These are phyloP conservation scores for Claviceps africana DNA, from an alignment of 2,329 filamentous ascomycete genomes.

Conservation along the genomic window DNA sequence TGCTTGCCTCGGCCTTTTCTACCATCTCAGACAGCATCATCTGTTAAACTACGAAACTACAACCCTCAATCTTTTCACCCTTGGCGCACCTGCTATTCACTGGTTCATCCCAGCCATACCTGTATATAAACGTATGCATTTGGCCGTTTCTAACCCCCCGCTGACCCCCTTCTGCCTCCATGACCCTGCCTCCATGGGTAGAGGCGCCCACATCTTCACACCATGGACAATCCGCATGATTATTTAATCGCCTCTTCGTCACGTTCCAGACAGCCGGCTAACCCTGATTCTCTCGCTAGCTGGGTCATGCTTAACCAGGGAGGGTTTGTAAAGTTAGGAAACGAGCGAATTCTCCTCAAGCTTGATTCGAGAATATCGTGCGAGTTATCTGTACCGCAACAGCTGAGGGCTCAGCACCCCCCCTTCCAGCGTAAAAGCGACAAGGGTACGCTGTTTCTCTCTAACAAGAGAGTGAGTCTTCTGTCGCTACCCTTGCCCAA, in stretches of 20 bases:
- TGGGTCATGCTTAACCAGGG: constrained; percentile 87
- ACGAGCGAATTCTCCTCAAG: constrained; percentile 68
- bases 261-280: constrained; percentile 20
- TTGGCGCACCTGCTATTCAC: not conserved
- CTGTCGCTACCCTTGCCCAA: not conserved
- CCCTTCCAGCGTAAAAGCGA: constrained; percentile 59
- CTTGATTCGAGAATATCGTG: constrained; percentile 69
- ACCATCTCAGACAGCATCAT: not conserved
- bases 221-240: constrained; percentile 28
- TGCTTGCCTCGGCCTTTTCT: not conserved
- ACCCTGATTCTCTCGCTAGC: constrained; percentile 43
- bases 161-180: not conserved
- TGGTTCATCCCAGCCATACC: not conserved
- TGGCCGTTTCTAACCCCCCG: not conserved
- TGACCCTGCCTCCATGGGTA: not conserved
- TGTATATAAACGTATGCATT: not conserved
- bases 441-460: constrained; percentile 64
- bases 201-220: constrained; percentile 6
- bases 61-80: not conserved
- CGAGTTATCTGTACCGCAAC: constrained; percentile 56
- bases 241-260: constrained; percentile 24
- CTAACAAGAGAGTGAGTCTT: constrained; percentile 61
- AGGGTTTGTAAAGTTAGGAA: constrained; percentile 71
- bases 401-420: constrained; percentile 44
- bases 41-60: not conserved